These are phyloP conservation scores for Xylaria polymorpha DNA, from an alignment of 2,329 filamentous ascomycete species.

Conservation along the genomic window DNA sequence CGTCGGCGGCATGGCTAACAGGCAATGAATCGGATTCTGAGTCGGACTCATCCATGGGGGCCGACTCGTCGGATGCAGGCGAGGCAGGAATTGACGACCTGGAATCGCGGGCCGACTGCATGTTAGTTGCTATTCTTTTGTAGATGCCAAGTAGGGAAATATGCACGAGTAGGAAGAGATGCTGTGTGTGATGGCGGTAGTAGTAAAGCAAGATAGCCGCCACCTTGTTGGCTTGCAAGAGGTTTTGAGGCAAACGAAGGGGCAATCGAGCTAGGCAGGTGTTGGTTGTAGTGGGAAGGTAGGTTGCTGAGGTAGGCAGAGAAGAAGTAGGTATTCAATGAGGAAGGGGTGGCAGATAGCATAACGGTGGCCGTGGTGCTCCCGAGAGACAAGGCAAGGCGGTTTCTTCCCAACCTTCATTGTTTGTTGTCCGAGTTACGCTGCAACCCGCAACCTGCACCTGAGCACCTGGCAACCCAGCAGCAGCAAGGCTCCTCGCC, in stretches of 20 bases:
- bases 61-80: slow-evolving; percentile 80
- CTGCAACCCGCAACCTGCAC: background rate
- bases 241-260: slow-evolving; percentile 6
- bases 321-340: background rate
- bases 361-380: background rate
- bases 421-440: slow-evolving; percentile 3
- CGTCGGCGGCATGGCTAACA: slow-evolving; percentile 44
- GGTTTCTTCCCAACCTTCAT: background rate
- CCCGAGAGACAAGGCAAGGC: background rate
- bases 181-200: background rate
- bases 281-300: background rate
- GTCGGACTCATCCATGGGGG: slow-evolving; percentile 89
- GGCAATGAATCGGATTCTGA: slow-evolving; percentile 75
- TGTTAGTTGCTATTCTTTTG: slow-evolving; percentile 18
- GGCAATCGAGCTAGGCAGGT: background rate
- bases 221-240: slow-evolving; percentile 3
- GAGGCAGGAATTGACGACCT: slow-evolving; percentile 78
- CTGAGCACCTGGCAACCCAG: slow-evolving; percentile 4
- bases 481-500: background rate
- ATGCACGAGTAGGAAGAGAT: background rate
- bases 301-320: background rate
- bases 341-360: background rate
- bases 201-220: too few species aligned
- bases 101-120: background rate
- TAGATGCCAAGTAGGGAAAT: background rate